A percentile compares a stretch with the other conserved stretches of the same genome.
Evolutionary conservation across 495 filamentous ascomycete genomes (phyloP).

Genomic region (Schizothecium vesticola): DNA sequence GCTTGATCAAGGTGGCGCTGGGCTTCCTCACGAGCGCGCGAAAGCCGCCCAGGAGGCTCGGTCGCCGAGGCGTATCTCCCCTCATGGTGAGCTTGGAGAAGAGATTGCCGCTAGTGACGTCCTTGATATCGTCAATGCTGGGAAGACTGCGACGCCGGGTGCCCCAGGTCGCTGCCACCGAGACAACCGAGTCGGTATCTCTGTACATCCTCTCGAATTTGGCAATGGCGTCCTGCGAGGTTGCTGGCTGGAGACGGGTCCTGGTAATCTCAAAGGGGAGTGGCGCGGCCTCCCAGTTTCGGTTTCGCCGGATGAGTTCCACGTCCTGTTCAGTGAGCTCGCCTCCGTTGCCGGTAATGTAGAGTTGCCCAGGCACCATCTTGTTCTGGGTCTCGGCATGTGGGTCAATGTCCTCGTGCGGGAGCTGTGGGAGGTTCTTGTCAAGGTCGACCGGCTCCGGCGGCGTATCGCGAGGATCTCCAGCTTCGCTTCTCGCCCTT

Average conservation of each 20-base stretch:
- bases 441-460: conserved; percentile 11
- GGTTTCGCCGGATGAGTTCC: conserved; percentile 39
- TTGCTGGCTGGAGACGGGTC: conserved; percentile 40
- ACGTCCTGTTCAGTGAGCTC: conserved; percentile 38
- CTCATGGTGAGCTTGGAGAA: conserved; percentile 59
- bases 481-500: conserved; percentile 3
- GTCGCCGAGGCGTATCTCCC: conserved; percentile 39
- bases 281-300: conserved; percentile 46
- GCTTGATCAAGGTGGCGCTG: conserved; percentile 43
- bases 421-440: conserved; percentile 34
- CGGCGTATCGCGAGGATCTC: not conserved
- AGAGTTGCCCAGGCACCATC: conserved; percentile 37
- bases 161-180: conserved; percentile 69
- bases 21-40: conserved; percentile 54
- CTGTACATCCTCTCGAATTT: conserved; percentile 40
- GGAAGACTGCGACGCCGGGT: conserved; percentile 58
- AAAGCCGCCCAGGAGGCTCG: conserved; percentile 39
- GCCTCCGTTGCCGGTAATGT: conserved; percentile 38
- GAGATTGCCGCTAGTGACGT: conserved; percentile 51
- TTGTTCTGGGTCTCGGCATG: conserved; percentile 29
- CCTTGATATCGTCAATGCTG: conserved; percentile 54
- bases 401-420: conserved; percentile 32
- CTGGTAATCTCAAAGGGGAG: conserved; percentile 35
- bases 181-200: conserved; percentile 51
- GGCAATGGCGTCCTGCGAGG: conserved; percentile 48